Percentiles rank a stretch among this genome's conserved stretches.
Conservation (phyloP, 768 basidiomycete species). For the Suillus paluster region DNA sequence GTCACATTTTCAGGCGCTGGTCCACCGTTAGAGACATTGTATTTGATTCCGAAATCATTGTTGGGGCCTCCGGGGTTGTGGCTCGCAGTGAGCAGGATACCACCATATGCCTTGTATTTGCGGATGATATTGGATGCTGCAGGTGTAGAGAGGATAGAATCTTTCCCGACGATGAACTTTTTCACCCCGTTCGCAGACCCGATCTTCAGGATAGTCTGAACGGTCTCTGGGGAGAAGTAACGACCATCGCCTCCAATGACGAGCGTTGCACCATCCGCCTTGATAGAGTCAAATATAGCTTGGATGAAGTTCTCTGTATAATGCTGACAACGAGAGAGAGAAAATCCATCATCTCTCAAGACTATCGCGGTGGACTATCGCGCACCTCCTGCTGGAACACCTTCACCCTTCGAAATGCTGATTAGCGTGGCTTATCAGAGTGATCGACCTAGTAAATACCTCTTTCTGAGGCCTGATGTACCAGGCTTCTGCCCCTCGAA, state of each 20-base stretch:
- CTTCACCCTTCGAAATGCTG: conserved; percentile 71
- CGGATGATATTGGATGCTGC: conserved; percentile 96
- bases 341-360: conserved; percentile 14
- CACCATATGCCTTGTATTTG: conserved; percentile 94
- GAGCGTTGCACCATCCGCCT: conserved; percentile 76
- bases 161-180: conserved; percentile 91
- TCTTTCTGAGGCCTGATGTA: conserved; percentile 96
- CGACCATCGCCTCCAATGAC: conserved; percentile 98
- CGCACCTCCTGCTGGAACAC: conserved; percentile 95
- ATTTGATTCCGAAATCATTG: conserved; percentile 99
- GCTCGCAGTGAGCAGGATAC: conserved; percentile 94
- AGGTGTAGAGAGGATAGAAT: conserved; percentile 94
- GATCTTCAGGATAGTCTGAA: conserved; percentile 92
- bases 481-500: conserved; percentile 97
- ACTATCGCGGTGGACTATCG: conserved; percentile 16
- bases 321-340: conserved; percentile 56
- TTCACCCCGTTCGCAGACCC: conserved; percentile 92
- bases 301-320: conserved; percentile 99
- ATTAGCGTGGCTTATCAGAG: conserved; percentile 27
- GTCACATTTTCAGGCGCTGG: conserved; percentile 97
- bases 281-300: conserved; percentile 90
- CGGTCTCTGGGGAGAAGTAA: conserved; percentile 83
- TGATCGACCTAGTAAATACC: conserved; percentile 47
- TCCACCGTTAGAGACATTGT: conserved; percentile 97
- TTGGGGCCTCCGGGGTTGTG: conserved; percentile 99